Evolutionary conservation across 2,329 filamentous ascomycete species (phyloP).

Genomic region (Curvularia sp.): DNA sequence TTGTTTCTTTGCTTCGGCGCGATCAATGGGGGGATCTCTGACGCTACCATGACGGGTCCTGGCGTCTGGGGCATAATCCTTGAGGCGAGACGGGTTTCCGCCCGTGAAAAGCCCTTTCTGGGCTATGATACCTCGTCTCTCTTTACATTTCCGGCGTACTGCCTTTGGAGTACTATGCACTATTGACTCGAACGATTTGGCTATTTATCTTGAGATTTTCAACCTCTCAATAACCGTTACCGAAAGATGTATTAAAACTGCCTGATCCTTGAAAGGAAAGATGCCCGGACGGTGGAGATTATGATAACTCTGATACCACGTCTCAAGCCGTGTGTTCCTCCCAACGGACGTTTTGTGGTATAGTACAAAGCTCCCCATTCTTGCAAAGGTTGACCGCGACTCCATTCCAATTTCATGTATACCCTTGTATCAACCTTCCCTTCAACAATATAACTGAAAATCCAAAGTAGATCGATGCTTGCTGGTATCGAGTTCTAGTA

Average conservation of each 20-base stretch:
- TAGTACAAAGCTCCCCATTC: slow-evolving; percentile 15
- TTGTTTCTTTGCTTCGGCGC: slow-evolving; percentile 4
- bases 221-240: not conserved
- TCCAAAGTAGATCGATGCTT: slow-evolving; percentile 9
- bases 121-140: slow-evolving; percentile 14
- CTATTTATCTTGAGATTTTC: not conserved
- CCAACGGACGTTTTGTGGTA: slow-evolving; percentile 8
- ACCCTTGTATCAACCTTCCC: slow-evolving; percentile 1
- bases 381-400: slow-evolving; percentile 12
- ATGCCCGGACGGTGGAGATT: slow-evolving; percentile 2
- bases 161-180: not conserved
- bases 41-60: slow-evolving; percentile 4
- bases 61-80: slow-evolving; percentile 9
- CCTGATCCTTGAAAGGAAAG: slow-evolving; percentile 4
- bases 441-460: not conserved
- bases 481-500: slow-evolving; percentile 18
- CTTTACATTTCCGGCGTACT: not conserved
- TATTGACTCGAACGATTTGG: not conserved
- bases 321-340: slow-evolving; percentile 8
- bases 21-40: slow-evolving; percentile 2
- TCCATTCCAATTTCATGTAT: slow-evolving; percentile 19
- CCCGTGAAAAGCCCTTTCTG: not conserved
- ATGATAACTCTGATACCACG: slow-evolving; percentile 2
- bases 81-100: not conserved
- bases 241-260: slow-evolving; percentile 16